Percentiles rank a stretch among this genome's conserved stretches.
Conservation (phyloP, 495 filamentous ascomycete genomes). For the Chaetomium fimeti region DNA sequence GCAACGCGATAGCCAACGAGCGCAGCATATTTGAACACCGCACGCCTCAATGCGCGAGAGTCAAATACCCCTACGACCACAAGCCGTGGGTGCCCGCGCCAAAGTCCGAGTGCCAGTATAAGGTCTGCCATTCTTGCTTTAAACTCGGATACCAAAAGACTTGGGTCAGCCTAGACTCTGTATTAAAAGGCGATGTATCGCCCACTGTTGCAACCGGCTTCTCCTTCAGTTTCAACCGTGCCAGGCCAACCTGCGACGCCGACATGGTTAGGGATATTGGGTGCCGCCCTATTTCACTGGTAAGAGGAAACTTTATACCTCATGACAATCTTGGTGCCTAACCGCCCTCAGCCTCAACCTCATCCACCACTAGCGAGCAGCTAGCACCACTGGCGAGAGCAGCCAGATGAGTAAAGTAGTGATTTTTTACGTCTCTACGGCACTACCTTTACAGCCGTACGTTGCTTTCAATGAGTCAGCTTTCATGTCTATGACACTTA, state of each 20-base stretch:
- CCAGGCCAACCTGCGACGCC: slow-evolving; percentile 36
- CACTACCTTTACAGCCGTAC: no score
- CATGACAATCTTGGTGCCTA: background rate
- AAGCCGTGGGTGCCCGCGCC: slow-evolving; percentile 43
- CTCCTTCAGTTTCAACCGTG: slow-evolving; percentile 37
- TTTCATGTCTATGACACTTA: no score
- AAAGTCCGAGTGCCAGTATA: slow-evolving; percentile 49
- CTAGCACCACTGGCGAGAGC: no score
- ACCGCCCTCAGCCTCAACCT: slow-evolving; percentile 6
- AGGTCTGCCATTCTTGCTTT: slow-evolving; percentile 53
- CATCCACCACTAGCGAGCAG: slow-evolving; percentile 9
- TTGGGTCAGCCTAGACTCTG: slow-evolving; percentile 50
- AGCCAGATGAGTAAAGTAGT: no score
- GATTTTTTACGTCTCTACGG: no score
- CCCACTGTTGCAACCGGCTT: slow-evolving; percentile 44
- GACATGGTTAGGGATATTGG: slow-evolving; percentile 40
- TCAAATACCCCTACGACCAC: slow-evolving; percentile 19
- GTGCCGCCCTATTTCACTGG: slow-evolving; percentile 37
- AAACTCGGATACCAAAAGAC: slow-evolving; percentile 44
- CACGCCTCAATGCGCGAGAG: slow-evolving; percentile 6
- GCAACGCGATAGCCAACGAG: slow-evolving; percentile 27
- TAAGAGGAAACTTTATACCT: slow-evolving; percentile 20
- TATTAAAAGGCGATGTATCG: slow-evolving; percentile 47
- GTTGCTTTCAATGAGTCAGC: no score
- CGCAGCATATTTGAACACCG: slow-evolving; percentile 7